Base-by-base conservation (phyloP, 192 early-diverging fungal genomes). In the Coemansia sp. region DNA sequence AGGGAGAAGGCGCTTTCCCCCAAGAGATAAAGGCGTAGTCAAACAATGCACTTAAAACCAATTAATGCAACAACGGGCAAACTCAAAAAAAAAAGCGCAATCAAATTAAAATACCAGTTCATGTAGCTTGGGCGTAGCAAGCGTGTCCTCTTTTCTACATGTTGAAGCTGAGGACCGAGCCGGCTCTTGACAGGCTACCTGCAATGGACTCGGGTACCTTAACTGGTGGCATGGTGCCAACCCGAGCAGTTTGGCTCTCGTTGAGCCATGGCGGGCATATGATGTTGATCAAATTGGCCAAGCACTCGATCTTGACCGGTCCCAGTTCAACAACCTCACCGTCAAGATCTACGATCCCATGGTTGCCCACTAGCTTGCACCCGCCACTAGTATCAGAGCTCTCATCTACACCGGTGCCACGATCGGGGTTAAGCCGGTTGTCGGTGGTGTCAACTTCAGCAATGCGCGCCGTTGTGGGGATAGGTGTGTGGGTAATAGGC, bases 261-360 rank as follows among this genome's bases (percentile, higher is more conserved):
- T 74, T 70, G n/a, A 80, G 69, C 77, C 77, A 80, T 2, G 77
- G 77, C 36, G 77, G 77, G 21, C 65, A 68, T 31, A 83, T 66
- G 11, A 83, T 59, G 20, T 21, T 59, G 21, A 76, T 31, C 48
- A 84, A 55, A 28, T 62, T 73, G 36, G 82, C 66, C 65, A 79
- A 53, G 23, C 73, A 73, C 59, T 84, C 82, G 38, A 84, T 48
- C 59, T 84, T 84, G 40, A 84, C 55, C 1, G 82, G 73, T 2
- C 82, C 82, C 59, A 75, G 69, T 63, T 74, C 77, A 20, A 64
- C 67, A 26, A 56, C 67, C 60, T 84, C 82, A 46, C 82, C 82
- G 56, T 84, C 82, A n/a, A 84, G 63, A 50, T 70, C 82, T 23
- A 84, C 37, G 67, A 84, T 84, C 16, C 82, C 82, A 36, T 77